Conservation (phyloP, 768 basidiomycete genomes). For the Psilocybe sp. region DNA sequence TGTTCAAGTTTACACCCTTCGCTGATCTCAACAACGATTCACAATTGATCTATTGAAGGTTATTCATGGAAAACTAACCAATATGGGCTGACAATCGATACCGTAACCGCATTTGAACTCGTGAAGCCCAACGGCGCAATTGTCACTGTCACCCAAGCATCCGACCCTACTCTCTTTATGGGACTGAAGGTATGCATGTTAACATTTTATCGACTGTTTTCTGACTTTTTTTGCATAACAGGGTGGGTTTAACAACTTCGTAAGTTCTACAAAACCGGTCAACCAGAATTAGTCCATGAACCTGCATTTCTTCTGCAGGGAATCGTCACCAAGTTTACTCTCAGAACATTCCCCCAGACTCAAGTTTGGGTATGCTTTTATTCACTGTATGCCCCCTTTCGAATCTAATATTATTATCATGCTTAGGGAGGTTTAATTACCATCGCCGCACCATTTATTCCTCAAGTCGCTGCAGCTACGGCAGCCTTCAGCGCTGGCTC, state of each 20-base stretch:
- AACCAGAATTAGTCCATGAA: not conserved
- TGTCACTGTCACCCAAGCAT: constrained; percentile 28
- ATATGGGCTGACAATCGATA: constrained; percentile 58
- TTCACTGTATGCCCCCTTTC: not conserved
- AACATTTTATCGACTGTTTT: not conserved
- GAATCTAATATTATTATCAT: not conserved
- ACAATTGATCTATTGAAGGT: constrained; percentile 27
- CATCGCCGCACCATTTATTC: constrained; percentile 19
- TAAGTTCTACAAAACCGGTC: constrained; percentile 3
- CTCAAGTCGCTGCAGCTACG: constrained; percentile 31
- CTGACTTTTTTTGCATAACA: constrained; percentile 14
- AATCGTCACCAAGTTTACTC: constrained; percentile 55
- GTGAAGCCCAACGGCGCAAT: constrained; percentile 54
- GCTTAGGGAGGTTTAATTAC: constrained; percentile 49
- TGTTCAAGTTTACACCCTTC: not conserved
- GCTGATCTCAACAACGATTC: not conserved
- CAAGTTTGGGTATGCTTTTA: constrained; percentile 52
- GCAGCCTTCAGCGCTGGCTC: constrained; percentile 36
- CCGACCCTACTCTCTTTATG: constrained; percentile 38
- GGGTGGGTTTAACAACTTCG: constrained; percentile 64
- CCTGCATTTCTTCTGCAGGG: constrained; percentile 29
- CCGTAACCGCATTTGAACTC: constrained; percentile 50
- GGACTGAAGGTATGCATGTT: constrained; percentile 31
- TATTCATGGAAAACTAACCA: constrained; percentile 67
- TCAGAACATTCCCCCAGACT: constrained; percentile 52